Base-by-base conservation (phyloP, 768 basidiomycete genomes). In the Porphyrellus cyaneotinctus region DNA sequence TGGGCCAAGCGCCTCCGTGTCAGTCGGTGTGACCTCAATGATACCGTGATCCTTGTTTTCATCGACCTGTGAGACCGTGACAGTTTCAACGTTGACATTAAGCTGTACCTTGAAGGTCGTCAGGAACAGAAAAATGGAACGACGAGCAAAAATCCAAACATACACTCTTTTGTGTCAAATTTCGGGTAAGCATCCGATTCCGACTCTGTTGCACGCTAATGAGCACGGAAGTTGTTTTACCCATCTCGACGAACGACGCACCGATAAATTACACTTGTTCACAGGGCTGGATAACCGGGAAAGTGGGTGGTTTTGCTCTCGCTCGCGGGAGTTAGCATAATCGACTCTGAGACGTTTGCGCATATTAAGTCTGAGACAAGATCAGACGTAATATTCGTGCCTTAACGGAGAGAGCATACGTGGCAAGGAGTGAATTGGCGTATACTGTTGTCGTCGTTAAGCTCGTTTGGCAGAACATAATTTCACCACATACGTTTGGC, bases 401-500 rank as follows among this genome's bases (percentile, higher is more conserved):
- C 22, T 50, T 4, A n/a, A 8, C 6, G 20, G 47, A 13, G 47
- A 13, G n/a, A 20, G 13, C 66, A 4, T 30, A 70, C 70, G 68
- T 70, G 8, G 70, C 68, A 6, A 70, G 70, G 7, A 70, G 57
- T 6, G 70, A 70, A 48, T 70, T 70, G 1, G 68, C 68, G 11
- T 70, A 70, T 45, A 70, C 68, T 70, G 15, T 6, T 4, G 30
- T 12, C 5, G 9, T 14, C 8, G 4, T 35, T 50, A 1, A 61
- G 28, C 2, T 6, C 8, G 33, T 20, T 13, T 24, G 13, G n/a
- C 4, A 28, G 23, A 20, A 30, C 3, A 4, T 0, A n/a, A 26
- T 35, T 32, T n/a, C 2, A 18, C 24, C 22, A 11, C 70, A 0
- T 52, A 70, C 68, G n/a, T 50, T 70, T 70, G 5, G 64, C 68